Evolutionary conservation across 140 eudicot species (phyloP).

Genomic region (Cichorium intybus): DNA sequence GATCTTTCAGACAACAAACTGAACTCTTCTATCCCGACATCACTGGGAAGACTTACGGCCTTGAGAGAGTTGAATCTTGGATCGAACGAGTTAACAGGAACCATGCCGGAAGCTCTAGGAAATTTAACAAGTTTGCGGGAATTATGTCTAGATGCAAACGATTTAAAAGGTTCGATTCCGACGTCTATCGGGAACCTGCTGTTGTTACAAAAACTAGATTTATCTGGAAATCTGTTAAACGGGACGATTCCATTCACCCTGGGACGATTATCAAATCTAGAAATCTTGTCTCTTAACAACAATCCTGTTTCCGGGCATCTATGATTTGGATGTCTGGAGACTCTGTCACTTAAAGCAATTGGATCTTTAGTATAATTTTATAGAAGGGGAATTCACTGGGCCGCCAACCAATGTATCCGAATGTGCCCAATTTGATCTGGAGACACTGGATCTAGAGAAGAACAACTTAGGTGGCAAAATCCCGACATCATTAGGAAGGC

Average conservation of each 20-base stretch:
- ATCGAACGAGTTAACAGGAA: slow-evolving; percentile 17
- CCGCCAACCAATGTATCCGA: slow-evolving; percentile 8
- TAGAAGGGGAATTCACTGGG: slow-evolving; percentile 22
- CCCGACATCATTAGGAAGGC: slow-evolving; percentile 21
- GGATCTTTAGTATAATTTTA: slow-evolving; percentile 27
- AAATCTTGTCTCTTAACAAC: slow-evolving; percentile 17
- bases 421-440: slow-evolving; percentile 21
- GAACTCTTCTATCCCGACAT: slow-evolving; percentile 24
- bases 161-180: slow-evolving; percentile 26
- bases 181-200: slow-evolving; percentile 25
- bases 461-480: slow-evolving; percentile 26
- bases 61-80: slow-evolving; percentile 17
- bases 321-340: slow-evolving; percentile 25
- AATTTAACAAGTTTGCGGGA: slow-evolving; percentile 19
- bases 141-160: slow-evolving; percentile 21
- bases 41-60: slow-evolving; percentile 18
- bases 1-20: slow-evolving; percentile 5
- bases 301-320: neutral
- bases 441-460: slow-evolving; percentile 9
- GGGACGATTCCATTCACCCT: slow-evolving; percentile 31
- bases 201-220: slow-evolving; percentile 24
- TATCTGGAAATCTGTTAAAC: slow-evolving; percentile 27
- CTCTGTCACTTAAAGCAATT: slow-evolving; percentile 14
- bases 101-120: slow-evolving; percentile 35
- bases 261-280: slow-evolving; percentile 23